phyloP scores from a whole-genome alignment of 352 stramenopile genomes.

The Pythium folliculosum region DNA sequence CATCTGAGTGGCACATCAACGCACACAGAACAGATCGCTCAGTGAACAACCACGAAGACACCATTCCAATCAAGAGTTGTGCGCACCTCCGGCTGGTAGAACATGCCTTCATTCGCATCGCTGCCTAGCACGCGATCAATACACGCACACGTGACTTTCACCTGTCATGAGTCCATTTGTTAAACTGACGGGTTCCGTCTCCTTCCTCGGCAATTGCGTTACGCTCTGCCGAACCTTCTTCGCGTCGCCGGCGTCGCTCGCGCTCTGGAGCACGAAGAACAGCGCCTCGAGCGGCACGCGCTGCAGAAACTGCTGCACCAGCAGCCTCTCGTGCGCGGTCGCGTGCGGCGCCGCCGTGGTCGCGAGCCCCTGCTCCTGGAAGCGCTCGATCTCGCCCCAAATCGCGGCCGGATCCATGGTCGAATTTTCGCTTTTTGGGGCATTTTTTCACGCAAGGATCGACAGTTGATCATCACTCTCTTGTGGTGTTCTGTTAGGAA shows the following conservation, averaged over 20 bases:
- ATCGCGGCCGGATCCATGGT: conserved; percentile 28
- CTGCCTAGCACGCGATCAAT: conserved; percentile 76
- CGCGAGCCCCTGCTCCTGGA: conserved; percentile 61
- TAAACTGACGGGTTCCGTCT: neutral
- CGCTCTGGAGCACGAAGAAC: conserved; percentile 77
- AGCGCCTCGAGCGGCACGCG: conserved; percentile 65
- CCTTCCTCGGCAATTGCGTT: neutral
- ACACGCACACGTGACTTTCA: conserved; percentile 70
- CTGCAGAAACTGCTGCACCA: conserved; percentile 67
- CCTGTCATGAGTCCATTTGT: conserved; percentile 30
- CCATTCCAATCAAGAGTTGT: neutral
- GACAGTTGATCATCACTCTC: conserved; percentile 25
- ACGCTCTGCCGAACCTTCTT: conserved; percentile 46
- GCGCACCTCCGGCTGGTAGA: conserved; percentile 71
- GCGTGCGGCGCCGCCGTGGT: conserved; percentile 52
- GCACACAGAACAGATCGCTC: neutral
- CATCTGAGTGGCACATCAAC: conserved; percentile 40
- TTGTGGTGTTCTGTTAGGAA: neutral
- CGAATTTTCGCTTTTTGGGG: neutral
- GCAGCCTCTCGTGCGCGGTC: conserved; percentile 41
- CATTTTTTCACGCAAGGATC: neutral
- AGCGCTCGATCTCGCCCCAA: conserved; percentile 61
- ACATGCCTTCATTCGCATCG: conserved; percentile 53
- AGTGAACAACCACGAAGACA: neutral
- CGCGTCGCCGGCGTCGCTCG: conserved; percentile 57